These are phyloP conservation scores for Mallotus japonicus DNA, from an alignment of 441 rosid genomes.

Conservation along the genomic window DNA sequence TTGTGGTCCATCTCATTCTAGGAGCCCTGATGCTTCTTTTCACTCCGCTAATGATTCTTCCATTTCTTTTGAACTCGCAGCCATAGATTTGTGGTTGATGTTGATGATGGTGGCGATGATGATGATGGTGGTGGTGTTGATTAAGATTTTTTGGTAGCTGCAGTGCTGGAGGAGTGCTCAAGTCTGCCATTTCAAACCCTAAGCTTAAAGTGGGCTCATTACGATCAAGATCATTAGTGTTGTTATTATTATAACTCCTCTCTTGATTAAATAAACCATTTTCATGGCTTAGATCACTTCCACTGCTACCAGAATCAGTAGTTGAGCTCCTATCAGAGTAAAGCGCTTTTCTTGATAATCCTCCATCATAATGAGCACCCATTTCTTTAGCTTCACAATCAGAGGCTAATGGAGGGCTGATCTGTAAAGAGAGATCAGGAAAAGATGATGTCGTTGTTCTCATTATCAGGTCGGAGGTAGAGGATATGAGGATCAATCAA, in stretches of 20 bases:
- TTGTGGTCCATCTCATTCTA: constrained; percentile 97
- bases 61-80: constrained; percentile 71
- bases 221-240: constrained; percentile 13
- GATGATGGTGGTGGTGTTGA: constrained; percentile 36
- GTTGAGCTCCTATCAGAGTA: constrained; percentile 54
- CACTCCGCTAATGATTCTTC: constrained; percentile 39
- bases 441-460: constrained; percentile 36
- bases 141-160: constrained; percentile 30
- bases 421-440: constrained; percentile 90
- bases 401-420: constrained; percentile 62
- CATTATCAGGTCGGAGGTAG: constrained; percentile 39
- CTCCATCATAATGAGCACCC: constrained; percentile 13
- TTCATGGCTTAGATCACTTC: constrained; percentile 80
- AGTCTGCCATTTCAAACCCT: constrained; percentile 53
- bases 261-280: constrained; percentile 38
- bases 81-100: constrained; percentile 59
- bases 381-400: constrained; percentile 27
- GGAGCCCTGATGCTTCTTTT: constrained; percentile 86
- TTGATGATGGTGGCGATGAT: constrained; percentile 39
- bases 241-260: constrained; percentile 15
- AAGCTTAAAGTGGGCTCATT: constrained; percentile 54
- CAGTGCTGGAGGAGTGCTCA: constrained; percentile 18
- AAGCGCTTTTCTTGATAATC: constrained; percentile 31
- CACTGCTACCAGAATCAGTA: constrained; percentile 65
- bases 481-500: constrained; percentile 26